These are phyloP conservation scores for Hyaloperonospora arabidopsidis DNA, from an alignment of 352 stramenopile genomes.

Conservation along the genomic window DNA sequence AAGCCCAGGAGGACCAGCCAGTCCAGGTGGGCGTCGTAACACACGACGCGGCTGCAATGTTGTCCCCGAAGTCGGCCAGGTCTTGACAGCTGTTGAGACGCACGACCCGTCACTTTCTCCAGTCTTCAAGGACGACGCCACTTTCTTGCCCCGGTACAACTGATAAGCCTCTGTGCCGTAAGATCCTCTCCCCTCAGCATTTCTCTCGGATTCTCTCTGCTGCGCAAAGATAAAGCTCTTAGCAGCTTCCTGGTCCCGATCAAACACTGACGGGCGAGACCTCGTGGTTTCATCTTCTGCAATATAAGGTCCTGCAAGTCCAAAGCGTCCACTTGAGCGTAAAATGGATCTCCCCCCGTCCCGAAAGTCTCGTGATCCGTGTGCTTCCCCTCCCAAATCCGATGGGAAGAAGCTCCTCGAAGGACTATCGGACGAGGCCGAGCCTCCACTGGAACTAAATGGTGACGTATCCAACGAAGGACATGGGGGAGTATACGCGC, in stretches of 20 bases:
- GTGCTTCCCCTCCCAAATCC: constrained; percentile 52
- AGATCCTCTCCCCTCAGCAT: neutral
- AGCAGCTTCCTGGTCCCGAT: constrained; percentile 12
- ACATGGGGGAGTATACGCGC: constrained; percentile 15
- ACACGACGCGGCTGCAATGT: constrained; percentile 30
- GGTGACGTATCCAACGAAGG: constrained; percentile 21
- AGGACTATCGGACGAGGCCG: constrained; percentile 13
- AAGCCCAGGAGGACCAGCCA: constrained; percentile 30
- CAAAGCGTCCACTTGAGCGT: constrained; percentile 24
- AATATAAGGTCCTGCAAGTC: constrained; percentile 32
- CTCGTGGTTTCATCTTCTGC: constrained; percentile 20
- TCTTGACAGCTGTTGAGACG: constrained; percentile 3
- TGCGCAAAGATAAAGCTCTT: constrained; percentile 19
- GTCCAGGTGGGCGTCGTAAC: constrained; percentile 40
- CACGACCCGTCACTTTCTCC: constrained; percentile 11
- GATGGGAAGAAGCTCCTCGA: constrained; percentile 44
- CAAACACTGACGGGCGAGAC: constrained; percentile 31
- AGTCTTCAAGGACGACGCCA: constrained; percentile 16
- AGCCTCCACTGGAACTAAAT: constrained; percentile 15
- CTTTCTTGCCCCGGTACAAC: constrained; percentile 12
- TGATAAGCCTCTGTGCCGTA: constrained; percentile 9
- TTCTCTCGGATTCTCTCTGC: constrained; percentile 10
- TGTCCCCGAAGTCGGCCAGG: constrained; percentile 8
- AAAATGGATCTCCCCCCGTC: constrained; percentile 3
- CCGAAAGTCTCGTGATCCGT: constrained; percentile 30